These are phyloP conservation scores for Kwoniella heveanensis DNA, from an alignment of 768 basidiomycete genomes.

Conservation along the genomic window DNA sequence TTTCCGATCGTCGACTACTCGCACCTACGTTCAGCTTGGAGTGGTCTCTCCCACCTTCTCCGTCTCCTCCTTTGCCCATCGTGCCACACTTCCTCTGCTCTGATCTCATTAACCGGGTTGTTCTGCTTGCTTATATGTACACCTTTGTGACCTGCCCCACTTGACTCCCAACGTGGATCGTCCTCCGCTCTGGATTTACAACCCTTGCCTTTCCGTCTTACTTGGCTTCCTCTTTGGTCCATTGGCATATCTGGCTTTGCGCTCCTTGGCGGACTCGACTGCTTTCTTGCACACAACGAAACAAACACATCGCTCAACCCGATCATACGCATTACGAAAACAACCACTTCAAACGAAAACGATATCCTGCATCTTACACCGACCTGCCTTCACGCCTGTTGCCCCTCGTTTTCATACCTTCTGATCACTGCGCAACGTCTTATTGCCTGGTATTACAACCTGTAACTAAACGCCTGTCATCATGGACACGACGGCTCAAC, in stretches of 20 bases:
- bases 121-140: conserved; percentile 14
- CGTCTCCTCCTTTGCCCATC: background rate
- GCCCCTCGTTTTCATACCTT: background rate
- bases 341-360: background rate
- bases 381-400: background rate
- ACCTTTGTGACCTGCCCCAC: background rate
- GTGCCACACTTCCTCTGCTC: conserved; percentile 1
- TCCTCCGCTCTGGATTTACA: background rate
- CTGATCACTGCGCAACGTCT: background rate
- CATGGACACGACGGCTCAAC: conserved; percentile 18
- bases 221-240: background rate
- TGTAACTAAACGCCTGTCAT: background rate
- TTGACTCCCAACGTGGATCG: background rate
- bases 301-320: background rate
- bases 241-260: background rate
- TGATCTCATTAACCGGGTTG: conserved; percentile 9
- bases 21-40: background rate
- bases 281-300: background rate
- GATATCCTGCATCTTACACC: conserved; percentile 15
- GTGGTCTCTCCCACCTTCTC: background rate
- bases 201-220: conserved; percentile 2
- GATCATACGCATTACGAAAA: background rate
- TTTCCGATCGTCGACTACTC: too few species aligned
- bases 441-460: background rate
- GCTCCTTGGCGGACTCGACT: background rate